Evolutionary conservation across 805 yeast species (phyloP), one percentile per base, ranked within the genome.

Genomic region (Ogataea parapolymorpha): DNA sequence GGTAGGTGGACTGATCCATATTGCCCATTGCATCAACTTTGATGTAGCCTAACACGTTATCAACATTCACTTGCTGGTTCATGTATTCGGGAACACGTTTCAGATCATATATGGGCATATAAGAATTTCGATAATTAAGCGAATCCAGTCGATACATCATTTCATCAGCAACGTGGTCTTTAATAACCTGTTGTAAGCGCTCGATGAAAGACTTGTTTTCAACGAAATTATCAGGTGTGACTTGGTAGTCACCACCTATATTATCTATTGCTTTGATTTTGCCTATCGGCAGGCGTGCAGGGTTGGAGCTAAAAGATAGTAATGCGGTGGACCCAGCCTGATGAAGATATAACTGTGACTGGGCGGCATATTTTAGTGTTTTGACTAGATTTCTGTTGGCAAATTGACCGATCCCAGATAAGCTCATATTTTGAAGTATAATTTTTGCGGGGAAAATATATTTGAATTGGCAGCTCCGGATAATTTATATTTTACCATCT

Each of bases 51-150:
- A 79, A 67, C 2, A 79, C 77, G 50, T 82, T 84, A 46, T 82
- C 86, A 7, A 82, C 74, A 15, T 80, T 84, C 1, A 91, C 87
- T 11, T 58, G 44, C 40, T 59, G 62, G 72, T 74, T 49, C 93
- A 68, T 25, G 45, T 74, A 77, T 16, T 73, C 65, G 1, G 91
- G 88, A 1, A 77, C 71, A 34, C 71, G 75, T 44, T 93, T 69
- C 46, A 81, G 68, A 56, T 85, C 95, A 50, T 76, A 82, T 32
- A 86, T 74, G 6, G 89, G 87, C 82, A 83, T 76, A 58, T 64
- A 79, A 0, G 73, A 63, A 15, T 66, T 66, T 11, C 74, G 74
- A 48, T 74, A 75, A 26, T 70, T 69, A 4, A 75, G 68, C 1
- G 84, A 78, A 44, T 80, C 85, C 55, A 79, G 58, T 20, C 71